Evolutionary conservation across 306 rosid species (phyloP).

Genomic region (Hippophae tibetana): DNA sequence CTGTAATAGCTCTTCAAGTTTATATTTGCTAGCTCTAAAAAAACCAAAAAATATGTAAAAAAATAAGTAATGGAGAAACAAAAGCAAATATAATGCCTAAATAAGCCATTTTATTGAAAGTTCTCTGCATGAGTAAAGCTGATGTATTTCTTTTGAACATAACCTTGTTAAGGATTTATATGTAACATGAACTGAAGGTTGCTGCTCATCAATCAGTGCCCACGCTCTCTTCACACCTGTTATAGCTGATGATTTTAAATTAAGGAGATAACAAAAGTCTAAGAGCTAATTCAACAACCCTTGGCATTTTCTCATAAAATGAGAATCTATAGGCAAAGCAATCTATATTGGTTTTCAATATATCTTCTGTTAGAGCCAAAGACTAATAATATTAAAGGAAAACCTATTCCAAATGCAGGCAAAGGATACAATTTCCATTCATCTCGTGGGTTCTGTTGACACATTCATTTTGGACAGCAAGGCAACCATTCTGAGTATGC

Average conservation of each 20-base stretch:
- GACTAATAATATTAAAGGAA: no score
- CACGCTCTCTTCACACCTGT: constrained; percentile 71
- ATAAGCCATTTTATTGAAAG: no score
- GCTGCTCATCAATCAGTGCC: constrained; percentile 38
- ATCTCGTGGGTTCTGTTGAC: constrained; percentile 22
- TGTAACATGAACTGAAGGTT: constrained; percentile 58
- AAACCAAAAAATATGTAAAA: constrained; percentile 16
- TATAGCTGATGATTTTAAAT: constrained; percentile 31
- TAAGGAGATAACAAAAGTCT: constrained; percentile 20
- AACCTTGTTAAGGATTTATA: constrained; percentile 75
- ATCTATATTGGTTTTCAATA: no score
- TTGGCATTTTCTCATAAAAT: no score
- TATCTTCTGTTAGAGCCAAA: no score
- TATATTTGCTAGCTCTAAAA: constrained; percentile 73
- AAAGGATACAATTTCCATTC: constrained; percentile 44
- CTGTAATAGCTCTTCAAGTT: constrained; percentile 73
- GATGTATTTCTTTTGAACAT: constrained; percentile 5
- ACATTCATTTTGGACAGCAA: constrained; percentile 21
- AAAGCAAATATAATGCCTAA: background rate
- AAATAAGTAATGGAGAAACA: background rate
- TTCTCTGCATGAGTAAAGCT: no score
- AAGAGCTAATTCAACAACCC: no score
- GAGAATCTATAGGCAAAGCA: no score
- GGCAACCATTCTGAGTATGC: constrained; percentile 27
- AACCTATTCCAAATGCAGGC: constrained; percentile 3